Evolutionary conservation across 108 stramenopile genomes (phyloP).

Genomic region (Chaetoceros tenuissimus): DNA sequence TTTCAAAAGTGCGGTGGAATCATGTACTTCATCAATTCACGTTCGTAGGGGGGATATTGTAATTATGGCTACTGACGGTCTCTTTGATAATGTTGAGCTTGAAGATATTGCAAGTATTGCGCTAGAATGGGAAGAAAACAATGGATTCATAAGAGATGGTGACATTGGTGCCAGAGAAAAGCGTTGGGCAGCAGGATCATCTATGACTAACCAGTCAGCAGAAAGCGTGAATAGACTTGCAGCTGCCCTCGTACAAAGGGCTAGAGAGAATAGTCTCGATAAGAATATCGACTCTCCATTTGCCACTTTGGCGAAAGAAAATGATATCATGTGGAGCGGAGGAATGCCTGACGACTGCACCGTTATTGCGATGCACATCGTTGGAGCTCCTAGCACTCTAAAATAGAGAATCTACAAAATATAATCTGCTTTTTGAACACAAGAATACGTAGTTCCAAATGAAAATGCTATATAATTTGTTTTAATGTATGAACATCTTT

Average conservation of each 20-base stretch:
- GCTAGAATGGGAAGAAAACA: slow-evolving; percentile 81
- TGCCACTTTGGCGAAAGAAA: slow-evolving; percentile 94
- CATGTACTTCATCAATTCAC: slow-evolving; percentile 86
- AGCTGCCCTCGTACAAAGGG: slow-evolving; percentile 37
- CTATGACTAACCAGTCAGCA: slow-evolving; percentile 35
- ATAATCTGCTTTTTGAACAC: too few relatives aligned
- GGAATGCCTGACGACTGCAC: slow-evolving; percentile 93
- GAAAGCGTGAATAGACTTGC: slow-evolving; percentile 38
- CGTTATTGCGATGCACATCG: slow-evolving; percentile 83
- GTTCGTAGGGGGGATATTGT: slow-evolving; percentile 90
- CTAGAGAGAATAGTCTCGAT: slow-evolving; percentile 83
- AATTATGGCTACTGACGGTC: slow-evolving; percentile 93
- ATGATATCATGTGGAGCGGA: slow-evolving; percentile 98
- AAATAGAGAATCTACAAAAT: too few relatives aligned
- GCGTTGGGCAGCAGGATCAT: slow-evolving; percentile 64
- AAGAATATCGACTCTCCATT: slow-evolving; percentile 81
- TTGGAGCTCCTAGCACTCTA: slow-evolving; percentile 21
- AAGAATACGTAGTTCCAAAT: too few relatives aligned
- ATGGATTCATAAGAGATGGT: slow-evolving; percentile 67
- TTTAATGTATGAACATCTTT: too few relatives aligned
- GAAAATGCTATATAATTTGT: too few relatives aligned
- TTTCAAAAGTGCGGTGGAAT: slow-evolving; percentile 80
- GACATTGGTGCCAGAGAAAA: slow-evolving; percentile 56
- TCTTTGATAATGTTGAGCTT: slow-evolving; percentile 95
- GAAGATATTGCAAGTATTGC: slow-evolving; percentile 84